Evolutionary conservation across 768 basidiomycete species (phyloP).

Genomic region (Boletus reticulatus): DNA sequence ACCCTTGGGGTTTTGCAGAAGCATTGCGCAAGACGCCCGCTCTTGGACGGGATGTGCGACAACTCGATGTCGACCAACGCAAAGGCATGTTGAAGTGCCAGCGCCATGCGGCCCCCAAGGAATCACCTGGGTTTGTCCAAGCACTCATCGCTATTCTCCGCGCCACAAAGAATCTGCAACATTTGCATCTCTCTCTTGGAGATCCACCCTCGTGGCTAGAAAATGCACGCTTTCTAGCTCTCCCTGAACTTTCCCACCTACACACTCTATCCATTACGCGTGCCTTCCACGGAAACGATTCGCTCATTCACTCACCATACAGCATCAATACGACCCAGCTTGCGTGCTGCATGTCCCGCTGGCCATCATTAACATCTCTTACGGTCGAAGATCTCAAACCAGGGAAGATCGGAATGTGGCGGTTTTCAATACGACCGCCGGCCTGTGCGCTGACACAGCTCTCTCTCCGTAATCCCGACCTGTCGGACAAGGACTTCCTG

Average conservation of each 20-base stretch:
- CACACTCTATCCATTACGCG: not conserved
- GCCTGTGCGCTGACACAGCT: not conserved
- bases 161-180: constrained; percentile 1
- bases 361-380: constrained; percentile 1
- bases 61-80: not conserved
- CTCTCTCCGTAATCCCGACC: not conserved
- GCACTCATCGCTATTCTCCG: not conserved
- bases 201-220: not conserved
- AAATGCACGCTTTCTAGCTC: not conserved
- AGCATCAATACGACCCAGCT: not conserved
- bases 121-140: not conserved
- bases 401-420: not conserved
- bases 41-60: not conserved
- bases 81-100: not conserved
- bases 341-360: not conserved
- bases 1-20: not conserved
- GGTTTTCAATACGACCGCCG: not conserved
- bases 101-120: not conserved
- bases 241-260: not conserved
- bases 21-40: not conserved
- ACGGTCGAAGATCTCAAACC: not conserved
- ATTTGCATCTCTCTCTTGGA: not conserved
- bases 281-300: not conserved
- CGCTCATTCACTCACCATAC: not conserved
- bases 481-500: constrained; percentile 1